phyloP scores from a whole-genome alignment of 192 early-diverging fungal genomes.

The Bifiguratus adelaidae region DNA sequence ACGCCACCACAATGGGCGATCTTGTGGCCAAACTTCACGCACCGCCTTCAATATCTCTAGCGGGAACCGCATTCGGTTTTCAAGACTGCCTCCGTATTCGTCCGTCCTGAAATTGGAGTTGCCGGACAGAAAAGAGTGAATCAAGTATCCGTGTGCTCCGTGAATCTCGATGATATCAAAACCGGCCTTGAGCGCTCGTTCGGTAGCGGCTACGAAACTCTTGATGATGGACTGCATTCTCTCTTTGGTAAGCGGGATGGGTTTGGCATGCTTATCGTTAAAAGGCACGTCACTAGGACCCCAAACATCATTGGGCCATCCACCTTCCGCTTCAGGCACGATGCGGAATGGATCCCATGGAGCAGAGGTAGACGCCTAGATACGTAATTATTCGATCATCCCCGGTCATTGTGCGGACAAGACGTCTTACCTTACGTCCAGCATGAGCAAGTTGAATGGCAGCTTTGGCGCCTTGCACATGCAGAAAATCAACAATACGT shows the following conservation, averaged over 20 bases:
- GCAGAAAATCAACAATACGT: slow-evolving; percentile 49
- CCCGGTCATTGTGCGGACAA: slow-evolving; percentile 23
- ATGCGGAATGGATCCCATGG: slow-evolving; percentile 5
- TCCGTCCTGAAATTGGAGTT: slow-evolving; percentile 82
- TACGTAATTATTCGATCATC: slow-evolving; percentile 1
- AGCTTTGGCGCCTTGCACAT: slow-evolving; percentile 41
- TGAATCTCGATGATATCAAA: slow-evolving; percentile 82
- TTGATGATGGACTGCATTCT: slow-evolving; percentile 55
- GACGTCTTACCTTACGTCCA: slow-evolving; percentile 79
- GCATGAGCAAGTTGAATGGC: slow-evolving; percentile 80
- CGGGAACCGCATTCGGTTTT: slow-evolving; percentile 74
- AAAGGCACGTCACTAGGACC: slow-evolving; percentile 48
- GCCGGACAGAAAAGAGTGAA: slow-evolving; percentile 71
- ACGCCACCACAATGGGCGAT: slow-evolving; percentile 80
- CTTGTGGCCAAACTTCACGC: slow-evolving; percentile 60
- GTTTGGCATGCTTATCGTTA: slow-evolving; percentile 15
- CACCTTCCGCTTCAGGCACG: slow-evolving; percentile 26
- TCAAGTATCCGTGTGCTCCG: slow-evolving; percentile 83
- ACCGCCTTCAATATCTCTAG: slow-evolving; percentile 55
- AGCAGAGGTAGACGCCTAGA: slow-evolving; percentile 9
- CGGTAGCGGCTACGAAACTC: slow-evolving; percentile 54
- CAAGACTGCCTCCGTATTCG: slow-evolving; percentile 82
- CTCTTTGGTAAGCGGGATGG: slow-evolving; percentile 4
- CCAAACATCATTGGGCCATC: slow-evolving; percentile 65
- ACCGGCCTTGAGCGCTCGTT: slow-evolving; percentile 64